Base-by-base conservation (phyloP, 2,329 filamentous ascomycete species). In the Seiridium cupressi region DNA sequence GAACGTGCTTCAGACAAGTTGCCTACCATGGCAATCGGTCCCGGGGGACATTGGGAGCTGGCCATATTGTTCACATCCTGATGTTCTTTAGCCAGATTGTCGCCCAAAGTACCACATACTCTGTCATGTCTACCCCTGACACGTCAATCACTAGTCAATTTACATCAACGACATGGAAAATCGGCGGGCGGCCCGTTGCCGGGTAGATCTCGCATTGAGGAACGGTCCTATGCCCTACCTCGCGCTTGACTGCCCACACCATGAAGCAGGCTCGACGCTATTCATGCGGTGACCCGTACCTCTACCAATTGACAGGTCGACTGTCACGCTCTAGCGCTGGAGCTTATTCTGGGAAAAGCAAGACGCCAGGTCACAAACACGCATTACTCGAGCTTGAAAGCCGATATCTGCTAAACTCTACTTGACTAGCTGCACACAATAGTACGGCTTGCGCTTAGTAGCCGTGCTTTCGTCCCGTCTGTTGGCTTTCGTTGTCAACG, bases 1-100 rank as follows among this genome's bases (percentile, higher is more conserved):
- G 18, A 26, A 26, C 18, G 18, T 26, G 18, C 18, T 26, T 26
- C 18, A 26, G 18, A 26, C 18, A 26, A 26, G 18, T 26, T 26
- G 18, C 18, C 18, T 26, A 26, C 18, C 18, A 26, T 26, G 18
- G 18, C 18, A 26, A 26, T 26, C 18, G 46, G 13, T 48, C 13
- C 46, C 13, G 13, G 46, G 8, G n/a, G 46, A 18, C 18, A 26
- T 26, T 26, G 18, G 1, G 18, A 26, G 18, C 18, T 26, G 18
- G 18, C 18, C 18, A 26, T 26, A 26, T 26, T 26, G 18, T 26
- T 26, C 18, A 26, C 18, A 26, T 26, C 18, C 18, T 76, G 73
- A 76, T 76, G 67, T 63, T 73, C 64, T 76, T 76, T 76, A 76
- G 73, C 74, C 74, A 76, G 70, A 75, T 73, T 42, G 13, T 13